Evolutionary conservation across 371 early-diverging fungal genomes (phyloP).

Genomic region (Rhizopus arrhizus): DNA sequence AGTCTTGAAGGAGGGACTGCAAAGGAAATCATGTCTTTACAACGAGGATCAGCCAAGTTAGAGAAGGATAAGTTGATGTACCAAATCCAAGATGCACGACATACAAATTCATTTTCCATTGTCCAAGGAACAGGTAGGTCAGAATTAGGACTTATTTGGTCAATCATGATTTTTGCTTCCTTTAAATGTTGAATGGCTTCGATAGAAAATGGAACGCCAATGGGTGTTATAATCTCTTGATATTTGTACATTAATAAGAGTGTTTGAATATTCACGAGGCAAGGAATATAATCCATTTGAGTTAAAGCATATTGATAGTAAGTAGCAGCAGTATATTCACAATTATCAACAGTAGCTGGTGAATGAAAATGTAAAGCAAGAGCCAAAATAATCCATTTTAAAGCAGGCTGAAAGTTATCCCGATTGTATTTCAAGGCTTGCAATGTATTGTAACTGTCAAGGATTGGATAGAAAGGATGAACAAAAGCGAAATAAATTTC

Average conservation of each 20-base stretch:
- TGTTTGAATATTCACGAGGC: conserved; percentile 15
- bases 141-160: not conserved
- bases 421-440: conserved; percentile 7
- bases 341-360: not conserved
- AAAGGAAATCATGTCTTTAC: conserved; percentile 6
- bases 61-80: conserved; percentile 20
- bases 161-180: conserved; percentile 17
- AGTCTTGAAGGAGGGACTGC: conserved; percentile 1
- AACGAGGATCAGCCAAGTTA: conserved; percentile 22
- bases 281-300: conserved; percentile 2
- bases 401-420: not conserved
- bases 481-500: conserved; percentile 63
- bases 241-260: conserved; percentile 24
- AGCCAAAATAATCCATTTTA: conserved; percentile 11
- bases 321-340: not conserved
- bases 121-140: conserved; percentile 2
- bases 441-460: conserved; percentile 48
- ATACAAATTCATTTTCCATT: conserved; percentile 17
- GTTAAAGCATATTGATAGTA: conserved; percentile 15
- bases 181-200: conserved; percentile 15
- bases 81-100: conserved; percentile 26
- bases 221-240: conserved; percentile 27
- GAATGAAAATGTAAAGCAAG: conserved; percentile 8
- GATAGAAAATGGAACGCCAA: conserved; percentile 16
- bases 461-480: conserved; percentile 63